Conservation (phyloP, 2,329 filamentous ascomycete species). For the Phyllosticta citrichinensis region DNA sequence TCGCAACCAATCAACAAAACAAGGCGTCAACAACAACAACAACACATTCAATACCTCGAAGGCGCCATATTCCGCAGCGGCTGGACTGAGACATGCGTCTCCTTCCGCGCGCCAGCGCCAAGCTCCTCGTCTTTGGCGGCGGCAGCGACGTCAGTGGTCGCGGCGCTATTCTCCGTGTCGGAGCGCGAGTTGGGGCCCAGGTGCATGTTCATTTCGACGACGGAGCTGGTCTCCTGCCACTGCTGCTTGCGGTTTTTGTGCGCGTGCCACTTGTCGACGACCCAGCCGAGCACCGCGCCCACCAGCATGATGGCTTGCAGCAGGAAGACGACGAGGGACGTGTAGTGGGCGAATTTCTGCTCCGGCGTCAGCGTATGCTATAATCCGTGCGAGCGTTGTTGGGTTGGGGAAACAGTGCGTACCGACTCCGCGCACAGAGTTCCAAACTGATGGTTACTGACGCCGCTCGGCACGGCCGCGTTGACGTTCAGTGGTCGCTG, state of each 20-base stretch:
- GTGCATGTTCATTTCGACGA: constrained; percentile 11
- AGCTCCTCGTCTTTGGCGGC: background rate
- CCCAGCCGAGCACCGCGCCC: constrained; percentile 25
- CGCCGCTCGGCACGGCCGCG: constrained; percentile 16
- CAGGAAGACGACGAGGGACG: constrained; percentile 32
- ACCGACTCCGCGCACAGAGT: constrained; percentile 33
- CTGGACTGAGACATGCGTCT: background rate
- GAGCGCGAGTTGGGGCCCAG: background rate
- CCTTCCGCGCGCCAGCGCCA: background rate
- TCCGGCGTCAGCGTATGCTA: background rate
- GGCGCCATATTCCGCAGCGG: background rate
- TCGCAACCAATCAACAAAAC: background rate
- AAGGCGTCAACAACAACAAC: too few species aligned
- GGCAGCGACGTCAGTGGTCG: background rate
- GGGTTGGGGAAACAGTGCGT: constrained; percentile 13
- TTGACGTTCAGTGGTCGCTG: constrained; percentile 10
- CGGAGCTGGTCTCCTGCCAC: constrained; percentile 13
- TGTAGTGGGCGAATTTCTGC: constrained; percentile 35
- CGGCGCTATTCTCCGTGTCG: background rate
- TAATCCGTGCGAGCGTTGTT: background rate
- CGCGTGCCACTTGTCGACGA: constrained; percentile 27
- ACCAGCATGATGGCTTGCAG: constrained; percentile 25
- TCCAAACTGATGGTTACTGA: constrained; percentile 28
- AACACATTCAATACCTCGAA: background rate
- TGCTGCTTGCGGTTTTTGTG: constrained; percentile 21